Evolutionary conservation across 2,329 filamentous ascomycete species (phyloP), one percentile per base, ranked within the genome.

Genomic region (Colletotrichum tanaceti): DNA sequence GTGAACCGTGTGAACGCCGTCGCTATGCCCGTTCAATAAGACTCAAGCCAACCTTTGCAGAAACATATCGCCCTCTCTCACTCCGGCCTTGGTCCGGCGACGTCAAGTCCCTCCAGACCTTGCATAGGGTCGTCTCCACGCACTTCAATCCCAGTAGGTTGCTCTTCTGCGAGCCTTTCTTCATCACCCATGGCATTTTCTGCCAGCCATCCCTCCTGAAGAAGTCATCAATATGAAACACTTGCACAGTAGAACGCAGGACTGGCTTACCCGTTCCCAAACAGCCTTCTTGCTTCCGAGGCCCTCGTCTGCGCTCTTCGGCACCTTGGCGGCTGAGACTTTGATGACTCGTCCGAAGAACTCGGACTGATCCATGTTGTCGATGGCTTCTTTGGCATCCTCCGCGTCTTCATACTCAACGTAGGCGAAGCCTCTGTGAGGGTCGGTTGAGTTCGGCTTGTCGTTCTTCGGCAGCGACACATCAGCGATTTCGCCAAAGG

Each of bases 361-460:
- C 81, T 98, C 95, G 70, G 94, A 92, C 78, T 97, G 94, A 77
- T 99, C 93, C 95, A 99, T 98, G 78, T 99, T 99, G 85, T 98
- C 94, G 78, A 99, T 97, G 58, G 96, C 96, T 80, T 98, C 95
- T 75, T 90, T 90, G 35, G 94, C 95, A 80, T 99, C 96, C 65
- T 91, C 88, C 14, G 89, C 86, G 65, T 93, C 87, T 75, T 98
- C 94, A 76, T 93, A 99, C 77, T 99, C 96, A 58, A 99, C 93
- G 78, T 99, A 98, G 67, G 94, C 96, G 79, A 98, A 99, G 0
- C 97, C 96, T 60, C 94, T 87, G 79, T 99, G 96, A 38, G 89
- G 83, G 47, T 97, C 93, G 55, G 87, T 89, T 7, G 91, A 89
- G 71, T 93, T 94, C 72, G 91, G 91, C 71, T 90, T 85, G 77